Percentiles rank a stretch among this genome's conserved stretches.
phyloP scores from a whole-genome alignment of 2,329 filamentous ascomycete genomes.

The Calycina herbarum region DNA sequence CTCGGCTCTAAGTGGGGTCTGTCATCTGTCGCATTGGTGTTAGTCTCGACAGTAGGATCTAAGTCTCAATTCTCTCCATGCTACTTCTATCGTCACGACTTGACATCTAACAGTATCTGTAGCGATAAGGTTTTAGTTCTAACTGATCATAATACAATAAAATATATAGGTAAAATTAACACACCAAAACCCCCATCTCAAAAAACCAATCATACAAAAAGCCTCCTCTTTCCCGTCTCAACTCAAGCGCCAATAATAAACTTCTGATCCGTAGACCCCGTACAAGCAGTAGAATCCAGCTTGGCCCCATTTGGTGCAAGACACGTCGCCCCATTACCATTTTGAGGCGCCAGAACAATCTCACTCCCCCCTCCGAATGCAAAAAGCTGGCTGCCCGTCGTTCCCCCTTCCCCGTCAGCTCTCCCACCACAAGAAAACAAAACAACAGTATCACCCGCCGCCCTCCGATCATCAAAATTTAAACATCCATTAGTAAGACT shows the following conservation, averaged over 20 bases:
- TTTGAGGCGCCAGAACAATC: conserved; percentile 47
- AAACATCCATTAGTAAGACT: conserved; percentile 58
- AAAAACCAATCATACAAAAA: not conserved
- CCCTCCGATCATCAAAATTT: conserved; percentile 56
- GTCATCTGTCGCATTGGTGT: no score
- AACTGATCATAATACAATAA: not conserved
- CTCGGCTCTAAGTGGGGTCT: no score
- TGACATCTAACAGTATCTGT: not conserved
- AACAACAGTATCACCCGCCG: conserved; percentile 51
- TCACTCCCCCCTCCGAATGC: conserved; percentile 45
- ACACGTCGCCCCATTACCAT: conserved; percentile 46
- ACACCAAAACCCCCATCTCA: not conserved
- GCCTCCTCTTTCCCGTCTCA: not conserved
- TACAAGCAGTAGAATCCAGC: conserved; percentile 29
- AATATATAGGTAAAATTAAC: not conserved
- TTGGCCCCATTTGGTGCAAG: conserved; percentile 39
- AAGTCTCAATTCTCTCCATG: no score
- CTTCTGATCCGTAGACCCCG: conserved; percentile 20
- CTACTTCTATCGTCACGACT: no score
- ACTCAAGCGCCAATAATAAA: conserved; percentile 23
- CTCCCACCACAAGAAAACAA: conserved; percentile 60
- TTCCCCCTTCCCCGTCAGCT: conserved; percentile 49
- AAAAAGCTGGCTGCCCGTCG: conserved; percentile 49
- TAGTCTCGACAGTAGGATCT: no score
- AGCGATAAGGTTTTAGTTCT: not conserved